Evolutionary conservation across 306 rosid genomes (phyloP), one percentile per base, ranked within the genome.

Genomic region (Neltuma alba): DNA sequence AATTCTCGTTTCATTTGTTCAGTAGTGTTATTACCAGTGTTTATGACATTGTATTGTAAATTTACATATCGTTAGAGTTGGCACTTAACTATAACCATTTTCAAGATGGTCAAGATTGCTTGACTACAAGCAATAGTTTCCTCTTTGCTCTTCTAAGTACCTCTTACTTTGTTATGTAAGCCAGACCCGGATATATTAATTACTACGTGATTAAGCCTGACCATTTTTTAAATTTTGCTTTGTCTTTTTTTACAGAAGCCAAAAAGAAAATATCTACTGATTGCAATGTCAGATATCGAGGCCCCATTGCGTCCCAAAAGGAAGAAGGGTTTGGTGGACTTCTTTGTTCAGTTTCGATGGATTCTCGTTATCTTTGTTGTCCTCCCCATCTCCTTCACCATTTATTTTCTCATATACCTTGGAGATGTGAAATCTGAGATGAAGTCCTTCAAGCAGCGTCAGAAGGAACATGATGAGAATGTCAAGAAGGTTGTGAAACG

Each of bases 291-390:
- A 3, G 99, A 95, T 83, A 93, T 95, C n/a, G 86, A 89, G 74
- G 85, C 89, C 54, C 97, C 99, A 7, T 65, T 91, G 83, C 97
- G 95, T 21, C 95, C 97, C 0, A 95, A 92, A 93, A 90, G 99
- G 94, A 95, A 91, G 94, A 91, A 90, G 85, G 6, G 82, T 47
- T 83, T 92, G 91, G 99, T 95, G 85, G 99, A 95, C 85, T 84
- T 86, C 18, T 87, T 95, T 52, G 94, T 95, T 55, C 64, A 90
- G 38, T 92, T 95, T 60, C 85, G 99, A 76, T 95, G 99, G 99
- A 92, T 95, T 65, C 1, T 91, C 42, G 99, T 95, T 50, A 89
- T 95, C 76, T 95, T 95, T 74, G 94, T 95, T 72, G 99, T 95
- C 44, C 98, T 95, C 52, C 99, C 99, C 18, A 78, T 95, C 78